phyloP scores from a whole-genome alignment of 495 filamentous ascomycete genomes.

The Talaromyces trachyspermus region DNA sequence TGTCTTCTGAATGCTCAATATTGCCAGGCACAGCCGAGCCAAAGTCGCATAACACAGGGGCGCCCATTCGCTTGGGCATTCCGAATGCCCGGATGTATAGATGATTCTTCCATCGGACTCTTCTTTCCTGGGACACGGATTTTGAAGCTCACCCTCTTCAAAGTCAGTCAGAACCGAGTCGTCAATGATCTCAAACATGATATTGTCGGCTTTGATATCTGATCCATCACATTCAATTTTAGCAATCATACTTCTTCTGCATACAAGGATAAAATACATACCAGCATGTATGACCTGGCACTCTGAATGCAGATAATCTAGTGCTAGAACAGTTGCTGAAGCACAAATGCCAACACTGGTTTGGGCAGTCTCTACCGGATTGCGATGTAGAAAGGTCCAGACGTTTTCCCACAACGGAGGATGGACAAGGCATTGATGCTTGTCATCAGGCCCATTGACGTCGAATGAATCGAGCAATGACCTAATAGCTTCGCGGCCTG shows the following conservation, averaged over 20 bases:
- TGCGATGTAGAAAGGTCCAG: slow-evolving; percentile 21
- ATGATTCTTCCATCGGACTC: slow-evolving; percentile 17
- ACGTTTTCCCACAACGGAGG: slow-evolving; percentile 24
- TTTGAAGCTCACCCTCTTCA: slow-evolving; percentile 19
- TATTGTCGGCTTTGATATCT: slow-evolving; percentile 40
- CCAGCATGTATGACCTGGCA: slow-evolving; percentile 33
- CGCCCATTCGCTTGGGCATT: slow-evolving; percentile 17
- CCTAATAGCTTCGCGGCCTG: slow-evolving; percentile 20
- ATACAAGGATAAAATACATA: slow-evolving; percentile 9
- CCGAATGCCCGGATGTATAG: slow-evolving; percentile 21
- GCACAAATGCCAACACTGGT: slow-evolving; percentile 20
- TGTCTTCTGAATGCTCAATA: slow-evolving; percentile 13
- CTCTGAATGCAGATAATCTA: slow-evolving; percentile 33
- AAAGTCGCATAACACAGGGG: slow-evolving; percentile 32
- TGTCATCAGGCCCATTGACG: slow-evolving; percentile 18
- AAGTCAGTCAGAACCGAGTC: slow-evolving; percentile 24
- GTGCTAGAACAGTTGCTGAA: slow-evolving; percentile 23
- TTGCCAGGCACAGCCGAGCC: slow-evolving; percentile 27
- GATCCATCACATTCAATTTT: background rate
- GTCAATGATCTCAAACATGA: slow-evolving; percentile 30
- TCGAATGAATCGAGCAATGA: slow-evolving; percentile 25
- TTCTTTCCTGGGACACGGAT: slow-evolving; percentile 25
- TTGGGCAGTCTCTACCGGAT: slow-evolving; percentile 17
- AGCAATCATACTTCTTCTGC: background rate
- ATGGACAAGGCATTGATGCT: slow-evolving; percentile 24